Percentiles rank a stretch among this genome's conserved stretches.
Conservation (phyloP, 2,329 filamentous ascomycete genomes). For the Cytospora piceae region DNA sequence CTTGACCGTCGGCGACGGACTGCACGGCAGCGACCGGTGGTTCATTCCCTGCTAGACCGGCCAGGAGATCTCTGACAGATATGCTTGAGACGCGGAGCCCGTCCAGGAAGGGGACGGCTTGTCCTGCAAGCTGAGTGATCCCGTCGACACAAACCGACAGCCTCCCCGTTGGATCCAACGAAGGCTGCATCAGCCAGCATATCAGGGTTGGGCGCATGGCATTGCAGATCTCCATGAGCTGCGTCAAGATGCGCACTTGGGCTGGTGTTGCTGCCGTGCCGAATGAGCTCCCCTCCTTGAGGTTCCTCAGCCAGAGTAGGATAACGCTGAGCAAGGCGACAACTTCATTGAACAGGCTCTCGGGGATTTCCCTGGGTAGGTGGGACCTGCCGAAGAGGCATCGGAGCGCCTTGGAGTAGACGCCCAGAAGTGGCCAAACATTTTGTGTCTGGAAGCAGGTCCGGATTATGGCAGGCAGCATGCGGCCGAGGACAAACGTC, state of each 20-base stretch:
- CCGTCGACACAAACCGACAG: slow-evolving; percentile 11
- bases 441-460: slow-evolving; percentile 41
- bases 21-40: background rate
- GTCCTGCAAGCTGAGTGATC: slow-evolving; percentile 15
- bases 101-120: slow-evolving; percentile 12
- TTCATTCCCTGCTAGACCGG: slow-evolving; percentile 3
- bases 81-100: background rate
- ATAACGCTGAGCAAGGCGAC: slow-evolving; percentile 39
- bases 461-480: slow-evolving; percentile 58
- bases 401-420: slow-evolving; percentile 52
- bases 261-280: slow-evolving; percentile 25
- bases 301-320: slow-evolving; percentile 32
- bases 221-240: slow-evolving; percentile 25
- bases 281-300: slow-evolving; percentile 18
- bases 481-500: slow-evolving; percentile 53
- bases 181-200: slow-evolving; percentile 25
- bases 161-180: background rate
- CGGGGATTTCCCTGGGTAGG: slow-evolving; percentile 44
- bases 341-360: slow-evolving; percentile 41
- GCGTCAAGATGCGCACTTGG: slow-evolving; percentile 35
- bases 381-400: slow-evolving; percentile 41
- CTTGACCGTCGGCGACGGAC: slow-evolving; percentile 36
- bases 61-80: slow-evolving; percentile 16
- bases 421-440: slow-evolving; percentile 54
- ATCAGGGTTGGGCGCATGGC: slow-evolving; percentile 17